A percentile compares a stretch with the other conserved stretches of the same genome.
These are phyloP conservation scores for Capillidium heterosporum DNA, from an alignment of 371 early-diverging fungal species.

Conservation along the genomic window DNA sequence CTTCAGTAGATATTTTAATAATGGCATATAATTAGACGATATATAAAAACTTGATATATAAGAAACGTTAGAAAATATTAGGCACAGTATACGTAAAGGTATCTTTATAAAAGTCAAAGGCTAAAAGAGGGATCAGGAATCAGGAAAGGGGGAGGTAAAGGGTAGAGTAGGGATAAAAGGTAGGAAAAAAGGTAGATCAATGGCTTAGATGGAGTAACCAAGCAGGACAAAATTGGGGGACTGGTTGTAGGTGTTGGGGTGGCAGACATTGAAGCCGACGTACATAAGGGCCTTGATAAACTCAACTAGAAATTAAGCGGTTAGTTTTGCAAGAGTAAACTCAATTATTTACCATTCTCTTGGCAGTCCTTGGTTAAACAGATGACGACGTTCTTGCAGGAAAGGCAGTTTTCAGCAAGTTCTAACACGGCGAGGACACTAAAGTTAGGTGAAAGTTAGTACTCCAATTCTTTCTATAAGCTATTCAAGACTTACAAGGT, in stretches of 20 bases:
- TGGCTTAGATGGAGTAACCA: conserved; percentile 6
- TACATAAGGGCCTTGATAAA: conserved; percentile 3
- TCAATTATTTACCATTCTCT: neutral
- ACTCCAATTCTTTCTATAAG: neutral
- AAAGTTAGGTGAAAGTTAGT: no score
- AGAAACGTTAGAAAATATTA: no score
- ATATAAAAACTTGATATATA: no score
- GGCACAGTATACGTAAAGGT: no score
- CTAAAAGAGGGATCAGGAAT: no score
- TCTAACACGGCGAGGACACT: neutral
- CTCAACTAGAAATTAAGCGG: neutral
- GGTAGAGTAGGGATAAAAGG: no score
- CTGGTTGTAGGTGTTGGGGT: neutral
- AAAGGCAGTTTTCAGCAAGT: neutral
- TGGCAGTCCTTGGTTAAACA: neutral
- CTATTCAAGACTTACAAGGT: neutral
- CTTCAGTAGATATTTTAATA: no score
- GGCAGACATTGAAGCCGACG: neutral
- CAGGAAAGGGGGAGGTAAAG: no score
- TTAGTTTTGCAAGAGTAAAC: neutral
- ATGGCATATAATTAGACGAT: no score
- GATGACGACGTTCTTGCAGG: conserved; percentile 1
- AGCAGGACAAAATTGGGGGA: neutral
- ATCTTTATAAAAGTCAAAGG: no score
- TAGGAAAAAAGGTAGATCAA: neutral